Evolutionary conservation across 2,329 filamentous ascomycete genomes (phyloP).

Genomic region (Orbilia ellipsospora): DNA sequence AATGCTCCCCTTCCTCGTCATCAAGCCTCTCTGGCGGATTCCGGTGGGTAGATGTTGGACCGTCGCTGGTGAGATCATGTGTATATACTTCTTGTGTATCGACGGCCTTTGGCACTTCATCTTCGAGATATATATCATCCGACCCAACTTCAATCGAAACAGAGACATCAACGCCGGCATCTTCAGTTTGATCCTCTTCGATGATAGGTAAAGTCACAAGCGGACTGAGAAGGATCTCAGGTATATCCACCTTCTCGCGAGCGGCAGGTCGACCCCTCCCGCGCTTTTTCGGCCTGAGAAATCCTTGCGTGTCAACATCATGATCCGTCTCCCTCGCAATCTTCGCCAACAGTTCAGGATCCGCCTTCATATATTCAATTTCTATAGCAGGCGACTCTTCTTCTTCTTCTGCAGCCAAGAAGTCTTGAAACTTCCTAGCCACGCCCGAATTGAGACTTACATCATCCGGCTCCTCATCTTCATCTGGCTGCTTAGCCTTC

Average conservation of each 20-base stretch:
- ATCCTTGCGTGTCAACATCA: background rate
- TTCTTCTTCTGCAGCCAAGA: background rate
- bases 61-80: too few species aligned
- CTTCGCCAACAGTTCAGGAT: background rate
- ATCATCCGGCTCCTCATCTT: constrained; percentile 3
- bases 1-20: too few species aligned
- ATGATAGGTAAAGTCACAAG: too few species aligned
- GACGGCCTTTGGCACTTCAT: background rate
- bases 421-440: background rate
- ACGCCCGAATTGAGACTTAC: background rate
- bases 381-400: background rate
- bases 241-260: too few species aligned
- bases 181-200: too few species aligned
- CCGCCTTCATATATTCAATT: background rate
- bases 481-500: background rate
- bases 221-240: too few species aligned
- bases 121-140: background rate
- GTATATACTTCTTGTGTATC: background rate
- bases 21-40: too few species aligned
- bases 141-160: background rate
- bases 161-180: too few species aligned
- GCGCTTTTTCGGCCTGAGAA: background rate
- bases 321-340: background rate
- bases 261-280: too few species aligned
- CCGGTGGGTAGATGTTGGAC: too few species aligned